Conservation (phyloP, 441 rosid genomes). For the Metrosideros polymorpha region DNA sequence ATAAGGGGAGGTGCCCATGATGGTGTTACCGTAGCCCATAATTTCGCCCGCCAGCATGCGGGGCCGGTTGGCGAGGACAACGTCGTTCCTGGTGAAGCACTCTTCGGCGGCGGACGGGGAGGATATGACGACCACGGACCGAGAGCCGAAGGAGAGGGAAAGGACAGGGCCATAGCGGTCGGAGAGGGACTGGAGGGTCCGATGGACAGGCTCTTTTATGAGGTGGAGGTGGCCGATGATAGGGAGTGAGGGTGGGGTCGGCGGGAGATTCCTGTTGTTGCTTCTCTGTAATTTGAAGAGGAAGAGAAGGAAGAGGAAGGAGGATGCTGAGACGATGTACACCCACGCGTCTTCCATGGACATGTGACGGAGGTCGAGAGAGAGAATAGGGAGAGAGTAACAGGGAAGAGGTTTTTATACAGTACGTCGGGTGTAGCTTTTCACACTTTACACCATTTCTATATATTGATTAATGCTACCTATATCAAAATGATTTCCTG, state of each 20-base stretch:
- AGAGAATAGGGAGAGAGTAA: not conserved
- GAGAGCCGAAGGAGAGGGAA: constrained; percentile 12
- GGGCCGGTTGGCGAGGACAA: constrained; percentile 1
- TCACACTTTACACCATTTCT: too few species aligned
- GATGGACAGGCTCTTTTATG: constrained; percentile 13
- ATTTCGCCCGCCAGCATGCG: not conserved
- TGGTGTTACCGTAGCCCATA: not conserved
- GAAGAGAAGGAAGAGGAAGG: not conserved
- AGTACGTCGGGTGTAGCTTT: not conserved
- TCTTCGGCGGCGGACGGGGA: constrained; percentile 17
- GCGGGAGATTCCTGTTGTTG: not conserved
- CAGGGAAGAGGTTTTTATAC: not conserved
- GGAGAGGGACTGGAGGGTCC: constrained; percentile 9
- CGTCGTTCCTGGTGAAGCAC: constrained; percentile 18
- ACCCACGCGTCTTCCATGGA: not conserved
- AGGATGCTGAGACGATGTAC: not conserved
- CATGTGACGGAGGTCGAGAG: not conserved
- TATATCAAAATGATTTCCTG: too few species aligned
- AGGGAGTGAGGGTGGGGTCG: constrained; percentile 2
- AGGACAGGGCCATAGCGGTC: constrained; percentile 13
- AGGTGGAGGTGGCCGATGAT: constrained; percentile 14
- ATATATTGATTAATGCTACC: too few species aligned
- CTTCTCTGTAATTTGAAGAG: not conserved
- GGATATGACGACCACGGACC: constrained; percentile 7
- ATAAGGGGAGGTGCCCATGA: not conserved